Base-by-base conservation (phyloP, 1,284 basidiomycete genomes). In the Rhodotorula sp. region DNA sequence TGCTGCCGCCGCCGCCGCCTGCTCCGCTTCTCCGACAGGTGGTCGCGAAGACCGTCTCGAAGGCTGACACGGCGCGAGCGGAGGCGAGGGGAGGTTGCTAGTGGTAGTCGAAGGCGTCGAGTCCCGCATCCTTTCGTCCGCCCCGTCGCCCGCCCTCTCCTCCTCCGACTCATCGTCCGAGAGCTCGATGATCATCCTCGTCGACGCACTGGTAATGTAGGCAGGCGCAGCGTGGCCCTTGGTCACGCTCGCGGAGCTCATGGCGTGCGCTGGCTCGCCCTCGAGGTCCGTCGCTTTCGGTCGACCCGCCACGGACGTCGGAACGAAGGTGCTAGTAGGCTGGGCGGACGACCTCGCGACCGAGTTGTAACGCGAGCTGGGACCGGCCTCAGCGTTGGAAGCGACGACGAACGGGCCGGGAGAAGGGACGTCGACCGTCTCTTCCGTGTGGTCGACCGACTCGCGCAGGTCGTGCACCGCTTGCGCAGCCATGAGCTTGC, bases 231-330 rank as follows among this genome's bases (percentile, higher is more conserved):
- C 31, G 16, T 34, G 59, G 2, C 28, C 61, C 8, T 34, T 24
- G 37, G 26, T 18, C 11, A 57, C 16, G 55, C 55, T 57, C 7
- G 34, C 40, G 24, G 55, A n/a, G 37, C 55, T 57, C 34, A 54
- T 34, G 11, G 24, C 30, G 10, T 30, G 22, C 28, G 47, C 28
- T 3, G 64, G 52, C 7, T 65, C 58, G n/a, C 50, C 48, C 10
- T 71, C 70, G 40, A 71, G 44, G 26, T 71, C 70, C 30, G 50
- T 53, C 8, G 70, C 70, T 20, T 57, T 53, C 1, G 70, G 70
- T 2, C 70, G 63, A 7, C 46, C 7, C 11, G 53, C 58, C 9
- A 30, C 7, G 20, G n/a, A 8, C 5, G 26, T 18, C 34, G 47
- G 18, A 22, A 55, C 34, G 40, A 50, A 48, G 31, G 24, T 20